Base-by-base conservation (phyloP, 2,329 filamentous ascomycete genomes). In the Chlorencoelia australis region DNA sequence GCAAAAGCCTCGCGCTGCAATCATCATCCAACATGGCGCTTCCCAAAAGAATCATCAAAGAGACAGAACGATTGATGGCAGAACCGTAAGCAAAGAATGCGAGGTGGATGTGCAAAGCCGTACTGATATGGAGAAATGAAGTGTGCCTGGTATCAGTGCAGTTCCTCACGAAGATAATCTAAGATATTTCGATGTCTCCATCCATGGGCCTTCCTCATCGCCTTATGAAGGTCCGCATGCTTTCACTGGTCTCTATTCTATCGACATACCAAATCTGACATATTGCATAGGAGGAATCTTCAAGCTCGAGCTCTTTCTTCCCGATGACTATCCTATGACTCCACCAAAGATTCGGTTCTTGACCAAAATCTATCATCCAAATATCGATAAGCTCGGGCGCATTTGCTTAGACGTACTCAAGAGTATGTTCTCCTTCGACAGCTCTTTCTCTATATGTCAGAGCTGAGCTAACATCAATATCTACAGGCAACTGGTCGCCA, bases 301-400 rank as follows among this genome's bases (percentile, higher is more conserved):
- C 71, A 89, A 93, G 63, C 81, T 96, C 44, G 91, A 98, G 63
- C 77, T 98, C 14, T 98, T 98, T 62, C 73, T 98, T 16, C 93
- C 93, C 29, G 91, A 98, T 56, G 91, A 98, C 66, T 98, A 98
- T 60, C 91, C 91, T 27, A 98, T 98, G 91, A 94, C 87, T 21
- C 89, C 91, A 36, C 91, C 91, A 30, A 95, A 95, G 70, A 95
- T 98, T 57, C 84, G 91, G 37, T 98, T 98, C 64, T 71, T 98
- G 34, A 98, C 93, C 52, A 95, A 94, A 66, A 96, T 98, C 61
- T 98, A 96, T 64, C 93, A 98, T 61, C 91, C 91, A 35, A 98
- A 98, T 60, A 95, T 98, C 51, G 91, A 98, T 61, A 93, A 93
- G 64, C 76, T 98, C 2, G 91, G 91, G 42, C 82, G 91, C 42